Conservation (phyloP, 805 yeast genomes). For the Wickerhamomyces canadensis region DNA sequence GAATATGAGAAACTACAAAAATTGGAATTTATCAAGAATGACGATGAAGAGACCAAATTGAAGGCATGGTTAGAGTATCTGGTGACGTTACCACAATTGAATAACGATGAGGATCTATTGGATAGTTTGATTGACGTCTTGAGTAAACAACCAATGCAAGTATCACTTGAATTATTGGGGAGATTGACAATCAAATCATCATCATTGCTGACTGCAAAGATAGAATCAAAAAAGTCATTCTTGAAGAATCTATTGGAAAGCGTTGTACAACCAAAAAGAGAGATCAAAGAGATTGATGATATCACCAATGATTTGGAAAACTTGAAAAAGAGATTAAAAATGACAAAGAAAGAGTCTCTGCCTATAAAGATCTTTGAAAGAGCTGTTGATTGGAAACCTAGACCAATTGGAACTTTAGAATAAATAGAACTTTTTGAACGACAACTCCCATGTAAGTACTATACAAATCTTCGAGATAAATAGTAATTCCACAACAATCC, state of each 20-base stretch:
- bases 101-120: not conserved
- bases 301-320: conserved; percentile 25
- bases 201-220: not conserved
- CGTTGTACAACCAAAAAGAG: not conserved
- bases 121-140: conserved; percentile 10
- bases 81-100: no score
- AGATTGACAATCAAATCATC: not conserved
- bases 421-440: no score
- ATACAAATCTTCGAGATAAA: no score
- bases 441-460: no score
- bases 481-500: no score
- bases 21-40: conserved; percentile 1
- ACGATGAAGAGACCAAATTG: conserved; percentile 6
- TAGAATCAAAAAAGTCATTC: not conserved
- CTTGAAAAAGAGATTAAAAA: conserved; percentile 22
- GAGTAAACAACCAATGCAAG: conserved; percentile 7
- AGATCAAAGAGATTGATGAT: conserved; percentile 13
- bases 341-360: conserved; percentile 3
- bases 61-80: conserved; percentile 16
- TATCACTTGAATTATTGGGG: conserved; percentile 5
- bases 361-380: conserved; percentile 13
- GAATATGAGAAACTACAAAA: conserved; percentile 13
- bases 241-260: not conserved
- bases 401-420: conserved; percentile 58
- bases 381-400: conserved; percentile 40